Evolutionary conservation across 176 grass and related monocot genomes (phyloP).

Genomic region (maize (Zea mays)): Zm-B73-REFERENCE-NAM-5.0 NC_050096.1:239777501-239778000

Average conservation of each 20-base stretch:
- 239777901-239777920: conserved; percentile 75
- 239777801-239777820: conserved; percentile 54
- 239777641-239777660: conserved; percentile 19
- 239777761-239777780: conserved; percentile 55
- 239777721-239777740: conserved; percentile 32
- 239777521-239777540: conserved; percentile 41
- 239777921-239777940: not conserved
- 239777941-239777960: too few species aligned
- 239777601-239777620: conserved; percentile 51
- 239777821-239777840: conserved; percentile 27
- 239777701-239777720: not conserved
- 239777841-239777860: conserved; percentile 35
- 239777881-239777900: conserved; percentile 27
- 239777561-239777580: conserved; percentile 42
- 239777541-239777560: conserved; percentile 52
- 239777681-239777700: conserved; percentile 42
- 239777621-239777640: not conserved
- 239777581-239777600: conserved; percentile 43
- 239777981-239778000: conserved; percentile 43
- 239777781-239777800: conserved; percentile 62
- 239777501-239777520: conserved; percentile 39
- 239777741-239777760: conserved; percentile 33
- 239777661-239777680: conserved; percentile 12
- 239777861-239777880: conserved; percentile 33
- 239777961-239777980: conserved; percentile 32